Evolutionary conservation across 2,329 filamentous ascomycete genomes (phyloP).

Genomic region (Ophiostoma sp.): DNA sequence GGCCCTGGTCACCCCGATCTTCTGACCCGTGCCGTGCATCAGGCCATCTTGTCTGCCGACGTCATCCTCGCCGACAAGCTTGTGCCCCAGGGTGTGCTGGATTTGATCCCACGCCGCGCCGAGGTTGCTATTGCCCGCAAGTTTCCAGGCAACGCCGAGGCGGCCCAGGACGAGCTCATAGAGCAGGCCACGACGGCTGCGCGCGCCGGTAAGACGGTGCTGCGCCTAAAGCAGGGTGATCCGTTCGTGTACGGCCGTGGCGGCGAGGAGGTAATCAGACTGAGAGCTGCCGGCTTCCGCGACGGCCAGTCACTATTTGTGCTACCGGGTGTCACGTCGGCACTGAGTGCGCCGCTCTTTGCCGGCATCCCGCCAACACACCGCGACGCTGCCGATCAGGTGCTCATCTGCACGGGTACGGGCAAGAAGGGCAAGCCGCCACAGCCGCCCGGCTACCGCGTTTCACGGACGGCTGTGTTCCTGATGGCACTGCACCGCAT

Average conservation of each 20-base stretch:
- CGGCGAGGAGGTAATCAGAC: conserved; percentile 85
- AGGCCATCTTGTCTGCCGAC: conserved; percentile 68
- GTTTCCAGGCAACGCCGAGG: conserved; percentile 94
- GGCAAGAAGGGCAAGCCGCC: conserved; percentile 83
- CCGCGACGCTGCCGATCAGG: conserved; percentile 82
- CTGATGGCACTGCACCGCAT: conserved; percentile 93
- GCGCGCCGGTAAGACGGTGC: conserved; percentile 64
- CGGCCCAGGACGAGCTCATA: conserved; percentile 84
- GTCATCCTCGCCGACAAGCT: conserved; percentile 82
- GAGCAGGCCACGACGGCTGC: conserved; percentile 66
- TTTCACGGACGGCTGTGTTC: conserved; percentile 79
- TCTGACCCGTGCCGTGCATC: conserved; percentile 74
- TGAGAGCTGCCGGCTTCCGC: conserved; percentile 63
- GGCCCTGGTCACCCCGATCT: conserved; percentile 91
- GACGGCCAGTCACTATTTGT: conserved; percentile 50
- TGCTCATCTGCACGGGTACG: conserved; percentile 93
- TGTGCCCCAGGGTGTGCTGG: conserved; percentile 75
- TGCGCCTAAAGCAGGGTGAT: conserved; percentile 92
- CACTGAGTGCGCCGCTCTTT: conserved; percentile 80
- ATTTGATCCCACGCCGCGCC: conserved; percentile 83
- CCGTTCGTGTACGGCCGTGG: conserved; percentile 94
- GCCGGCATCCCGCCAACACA: conserved; percentile 84
- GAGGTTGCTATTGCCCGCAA: conserved; percentile 90
- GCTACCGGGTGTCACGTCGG: conserved; percentile 84
- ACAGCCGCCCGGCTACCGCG: conserved; percentile 70